Evolutionary conservation across 176 grass and related monocot species (phyloP).

Genomic region (Puya raimondii): DNA sequence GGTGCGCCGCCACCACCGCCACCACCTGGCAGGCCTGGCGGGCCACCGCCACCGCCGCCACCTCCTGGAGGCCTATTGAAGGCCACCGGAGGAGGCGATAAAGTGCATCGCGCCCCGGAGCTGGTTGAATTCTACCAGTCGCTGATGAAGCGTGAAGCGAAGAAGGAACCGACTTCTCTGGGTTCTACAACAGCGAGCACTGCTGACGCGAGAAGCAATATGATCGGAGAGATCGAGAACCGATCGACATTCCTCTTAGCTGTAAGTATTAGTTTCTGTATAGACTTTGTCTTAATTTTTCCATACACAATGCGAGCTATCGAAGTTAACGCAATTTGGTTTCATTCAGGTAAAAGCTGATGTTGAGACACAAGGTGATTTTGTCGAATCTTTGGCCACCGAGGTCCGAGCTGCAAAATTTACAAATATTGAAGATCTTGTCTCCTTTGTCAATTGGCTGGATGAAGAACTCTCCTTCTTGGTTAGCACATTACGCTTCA

Average conservation of each 20-base stretch:
- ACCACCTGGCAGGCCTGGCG: slow-evolving; percentile 42
- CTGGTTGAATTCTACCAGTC: slow-evolving; percentile 90
- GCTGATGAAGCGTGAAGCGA: slow-evolving; percentile 85
- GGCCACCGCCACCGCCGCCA: slow-evolving; percentile 35
- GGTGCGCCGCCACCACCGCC: slow-evolving; percentile 61
- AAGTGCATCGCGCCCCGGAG: slow-evolving; percentile 80
- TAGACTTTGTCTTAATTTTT: no score
- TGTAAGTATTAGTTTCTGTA: slow-evolving; percentile 40
- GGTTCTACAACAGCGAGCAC: slow-evolving; percentile 46
- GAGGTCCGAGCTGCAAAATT: slow-evolving; percentile 35
- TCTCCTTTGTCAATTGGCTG: slow-evolving; percentile 85
- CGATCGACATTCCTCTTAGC: slow-evolving; percentile 90
- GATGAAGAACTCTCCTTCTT: slow-evolving; percentile 96
- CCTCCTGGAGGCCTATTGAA: slow-evolving; percentile 31
- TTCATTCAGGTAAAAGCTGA: slow-evolving; percentile 82
- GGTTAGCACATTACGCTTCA: slow-evolving; percentile 23
- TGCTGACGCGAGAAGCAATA: slow-evolving; percentile 69
- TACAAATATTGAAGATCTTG: slow-evolving; percentile 52
- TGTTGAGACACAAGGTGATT: slow-evolving; percentile 89
- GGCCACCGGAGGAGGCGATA: slow-evolving; percentile 39
- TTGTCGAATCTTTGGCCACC: slow-evolving; percentile 51
- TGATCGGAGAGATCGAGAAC: slow-evolving; percentile 92
- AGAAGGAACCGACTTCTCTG: slow-evolving; percentile 60
- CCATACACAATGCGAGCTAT: no score
- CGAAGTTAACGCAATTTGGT: neutral